phyloP scores from a whole-genome alignment of 805 yeast genomes.

The Ogataea henricii region DNA sequence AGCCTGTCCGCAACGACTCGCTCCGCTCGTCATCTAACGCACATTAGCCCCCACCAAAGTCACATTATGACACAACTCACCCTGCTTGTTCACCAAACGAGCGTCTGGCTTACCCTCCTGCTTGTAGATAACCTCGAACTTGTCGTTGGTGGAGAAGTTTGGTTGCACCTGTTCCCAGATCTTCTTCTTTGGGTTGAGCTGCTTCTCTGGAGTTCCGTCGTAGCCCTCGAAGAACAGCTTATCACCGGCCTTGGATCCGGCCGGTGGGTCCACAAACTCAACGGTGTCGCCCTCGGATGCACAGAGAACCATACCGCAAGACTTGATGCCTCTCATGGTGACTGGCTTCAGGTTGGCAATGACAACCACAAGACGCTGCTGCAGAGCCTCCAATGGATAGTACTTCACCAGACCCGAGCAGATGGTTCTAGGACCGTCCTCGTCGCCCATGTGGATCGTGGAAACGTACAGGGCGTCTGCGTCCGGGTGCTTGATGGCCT shows the following conservation, averaged over 20 bases:
- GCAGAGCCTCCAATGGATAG: conserved; percentile 91
- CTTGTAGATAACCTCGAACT: conserved; percentile 76
- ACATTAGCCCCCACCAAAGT: conserved; percentile 78
- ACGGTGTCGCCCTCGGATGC: conserved; percentile 76
- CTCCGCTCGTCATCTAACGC: conserved; percentile 44
- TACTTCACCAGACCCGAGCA: conserved; percentile 95
- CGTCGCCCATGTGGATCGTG: conserved; percentile 95
- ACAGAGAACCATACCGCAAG: conserved; percentile 96
- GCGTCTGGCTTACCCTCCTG: conserved; percentile 72
- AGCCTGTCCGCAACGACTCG: background rate
- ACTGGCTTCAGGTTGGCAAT: conserved; percentile 98
- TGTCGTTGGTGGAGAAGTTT: conserved; percentile 75
- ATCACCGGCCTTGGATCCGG: conserved; percentile 92
- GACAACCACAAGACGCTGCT: conserved; percentile 84
- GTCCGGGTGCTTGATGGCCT: conserved; percentile 95
- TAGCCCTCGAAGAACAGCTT: conserved; percentile 92
- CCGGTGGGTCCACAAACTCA: conserved; percentile 94
- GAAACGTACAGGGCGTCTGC: conserved; percentile 97
- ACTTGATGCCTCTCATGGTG: conserved; percentile 95
- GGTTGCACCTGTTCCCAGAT: conserved; percentile 97
- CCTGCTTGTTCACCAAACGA: conserved; percentile 76
- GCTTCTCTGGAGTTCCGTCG: conserved; percentile 87
- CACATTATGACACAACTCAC: conserved; percentile 73
- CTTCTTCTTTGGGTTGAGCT: conserved; percentile 96
- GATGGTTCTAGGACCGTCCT: conserved; percentile 95